These are phyloP conservation scores for Amaranthus hypochondriacus DNA, from an alignment of 148 eudicot genomes.

Conservation along the genomic window DNA sequence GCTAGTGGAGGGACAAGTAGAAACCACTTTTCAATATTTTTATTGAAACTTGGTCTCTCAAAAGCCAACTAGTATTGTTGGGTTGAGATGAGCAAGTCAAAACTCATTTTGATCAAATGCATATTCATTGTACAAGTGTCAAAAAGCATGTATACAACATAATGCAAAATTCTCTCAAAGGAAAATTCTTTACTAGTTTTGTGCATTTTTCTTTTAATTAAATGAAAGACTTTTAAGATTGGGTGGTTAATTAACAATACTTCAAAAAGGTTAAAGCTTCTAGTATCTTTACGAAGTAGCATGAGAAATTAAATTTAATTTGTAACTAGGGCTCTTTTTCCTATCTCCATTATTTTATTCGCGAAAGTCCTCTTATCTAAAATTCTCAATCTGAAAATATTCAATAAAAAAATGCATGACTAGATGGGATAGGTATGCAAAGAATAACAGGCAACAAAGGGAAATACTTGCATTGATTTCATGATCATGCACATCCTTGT, in stretches of 20 bases:
- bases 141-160: not conserved
- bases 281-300: too few relatives aligned
- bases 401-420: too few relatives aligned
- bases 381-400: too few relatives aligned
- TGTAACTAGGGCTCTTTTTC: too few relatives aligned
- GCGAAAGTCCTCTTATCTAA: too few relatives aligned
- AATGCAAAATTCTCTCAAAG: not conserved
- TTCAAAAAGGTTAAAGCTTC: too few relatives aligned
- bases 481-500: conserved; percentile 89
- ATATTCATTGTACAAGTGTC: not conserved
- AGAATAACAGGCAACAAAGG: conserved; percentile 9
- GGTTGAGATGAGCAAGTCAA: not conserved
- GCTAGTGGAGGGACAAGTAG: not conserved
- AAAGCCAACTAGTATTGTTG: not conserved
- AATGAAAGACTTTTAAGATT: not conserved
- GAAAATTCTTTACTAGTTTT: not conserved
- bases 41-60: not conserved
- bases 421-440: too few relatives aligned
- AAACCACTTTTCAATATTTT: not conserved
- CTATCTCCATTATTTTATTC: too few relatives aligned
- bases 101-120: too few relatives aligned
- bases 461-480: conserved; percentile 73
- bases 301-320: too few relatives aligned
- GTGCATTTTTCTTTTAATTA: not conserved
- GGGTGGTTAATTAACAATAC: not conserved